phyloP scores from a whole-genome alignment of 2,329 filamentous ascomycete species.

The Stromatinia cepivora region DNA sequence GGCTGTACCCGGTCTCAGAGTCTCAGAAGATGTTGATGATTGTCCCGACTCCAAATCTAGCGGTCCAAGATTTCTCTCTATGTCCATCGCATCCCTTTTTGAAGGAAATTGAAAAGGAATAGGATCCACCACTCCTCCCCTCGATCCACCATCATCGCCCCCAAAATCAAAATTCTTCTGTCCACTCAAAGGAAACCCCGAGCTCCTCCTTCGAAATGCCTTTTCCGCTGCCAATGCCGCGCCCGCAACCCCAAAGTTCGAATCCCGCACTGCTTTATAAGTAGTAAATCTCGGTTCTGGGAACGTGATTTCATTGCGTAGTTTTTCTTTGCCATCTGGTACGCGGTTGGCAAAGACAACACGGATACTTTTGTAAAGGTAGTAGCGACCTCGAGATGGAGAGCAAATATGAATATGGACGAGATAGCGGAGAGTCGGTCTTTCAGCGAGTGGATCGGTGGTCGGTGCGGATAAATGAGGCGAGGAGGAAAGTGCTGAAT shows the following conservation, averaged over 20 bases:
- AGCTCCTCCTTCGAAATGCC: conserved; percentile 57
- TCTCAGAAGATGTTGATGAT: background rate
- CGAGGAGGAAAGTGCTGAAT: conserved; percentile 44
- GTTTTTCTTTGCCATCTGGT: conserved; percentile 89
- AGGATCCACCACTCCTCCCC: conserved; percentile 44
- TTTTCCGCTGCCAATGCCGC: conserved; percentile 59
- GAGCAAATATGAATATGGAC: conserved; percentile 93
- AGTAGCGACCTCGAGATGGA: conserved; percentile 78
- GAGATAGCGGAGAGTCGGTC: conserved; percentile 82
- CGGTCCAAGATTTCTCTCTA: background rate
- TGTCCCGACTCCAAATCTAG: background rate
- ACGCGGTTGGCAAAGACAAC: conserved; percentile 97
- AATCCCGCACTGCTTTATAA: conserved; percentile 62
- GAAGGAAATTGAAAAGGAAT: conserved; percentile 51
- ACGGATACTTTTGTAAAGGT: conserved; percentile 86
- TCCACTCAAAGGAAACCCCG: conserved; percentile 46
- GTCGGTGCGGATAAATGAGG: conserved; percentile 22
- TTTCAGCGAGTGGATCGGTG: conserved; percentile 46
- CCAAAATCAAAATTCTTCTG: conserved; percentile 34
- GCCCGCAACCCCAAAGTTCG: conserved; percentile 42
- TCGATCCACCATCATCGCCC: conserved; percentile 37
- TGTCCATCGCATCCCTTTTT: conserved; percentile 18
- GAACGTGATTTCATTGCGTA: conserved; percentile 84
- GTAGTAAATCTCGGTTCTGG: conserved; percentile 84
- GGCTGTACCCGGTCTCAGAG: background rate